Evolutionary conservation across 148 eudicot species (phyloP).

Genomic region (Rhododendron molle): DNA sequence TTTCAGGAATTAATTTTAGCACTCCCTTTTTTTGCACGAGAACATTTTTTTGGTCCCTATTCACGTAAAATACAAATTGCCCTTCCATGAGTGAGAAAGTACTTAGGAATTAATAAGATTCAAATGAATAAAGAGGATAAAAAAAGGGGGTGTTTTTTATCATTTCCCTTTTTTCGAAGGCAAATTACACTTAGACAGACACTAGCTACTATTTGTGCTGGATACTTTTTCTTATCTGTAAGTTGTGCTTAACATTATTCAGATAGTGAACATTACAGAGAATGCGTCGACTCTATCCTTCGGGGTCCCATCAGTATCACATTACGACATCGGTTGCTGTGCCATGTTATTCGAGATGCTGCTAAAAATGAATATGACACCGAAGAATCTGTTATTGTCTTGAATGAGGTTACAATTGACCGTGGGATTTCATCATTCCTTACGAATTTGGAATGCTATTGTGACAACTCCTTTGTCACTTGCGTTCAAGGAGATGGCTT

Average conservation of each 20-base stretch:
- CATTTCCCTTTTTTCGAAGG: not conserved
- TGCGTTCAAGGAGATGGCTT: conserved; percentile 95
- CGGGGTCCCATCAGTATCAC: conserved; percentile 86
- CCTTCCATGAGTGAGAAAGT: not conserved
- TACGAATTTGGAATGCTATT: conserved; percentile 90
- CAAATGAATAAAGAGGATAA: not conserved
- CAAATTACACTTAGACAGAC: not conserved
- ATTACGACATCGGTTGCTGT: conserved; percentile 82
- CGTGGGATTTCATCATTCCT: conserved; percentile 92
- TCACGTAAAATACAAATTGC: not conserved
- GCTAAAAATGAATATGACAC: conserved; percentile 70
- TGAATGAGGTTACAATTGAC: conserved; percentile 94
- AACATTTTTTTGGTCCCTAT: not conserved
- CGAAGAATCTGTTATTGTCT: conserved; percentile 77
- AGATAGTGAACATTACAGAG: conserved; percentile 87
- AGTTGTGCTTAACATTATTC: conserved; percentile 45
- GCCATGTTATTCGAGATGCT: conserved; percentile 63
- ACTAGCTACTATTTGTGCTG: conserved; percentile 1
- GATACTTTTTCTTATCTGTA: not conserved
- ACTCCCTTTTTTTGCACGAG: not conserved
- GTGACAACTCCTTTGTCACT: conserved; percentile 82
- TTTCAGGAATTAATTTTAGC: not conserved
- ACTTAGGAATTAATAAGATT: not conserved
- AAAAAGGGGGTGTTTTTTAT: not conserved
- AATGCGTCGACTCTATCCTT: conserved; percentile 64